Evolutionary conservation across 768 basidiomycete species (phyloP).

Genomic region (Mycena indigotica): DNA sequence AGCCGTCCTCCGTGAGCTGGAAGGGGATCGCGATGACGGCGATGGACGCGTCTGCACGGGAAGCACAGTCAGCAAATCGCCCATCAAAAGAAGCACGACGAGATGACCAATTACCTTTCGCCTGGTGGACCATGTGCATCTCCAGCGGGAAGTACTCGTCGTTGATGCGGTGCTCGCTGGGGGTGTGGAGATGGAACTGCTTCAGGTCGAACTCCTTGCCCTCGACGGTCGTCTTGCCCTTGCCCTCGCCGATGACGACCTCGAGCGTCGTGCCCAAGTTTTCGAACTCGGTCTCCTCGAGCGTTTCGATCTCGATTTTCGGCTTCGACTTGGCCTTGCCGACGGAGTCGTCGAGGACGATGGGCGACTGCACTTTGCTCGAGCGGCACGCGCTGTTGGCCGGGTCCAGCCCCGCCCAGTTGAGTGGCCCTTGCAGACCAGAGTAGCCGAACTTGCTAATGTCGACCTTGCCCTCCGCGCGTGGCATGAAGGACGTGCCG

Average conservation of each 20-base stretch:
- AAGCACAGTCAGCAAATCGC: not conserved
- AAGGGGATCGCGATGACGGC: slow-evolving; percentile 22
- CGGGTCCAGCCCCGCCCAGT: slow-evolving; percentile 18
- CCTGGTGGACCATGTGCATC: slow-evolving; percentile 24
- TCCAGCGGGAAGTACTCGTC: slow-evolving; percentile 24
- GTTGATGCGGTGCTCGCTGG: slow-evolving; percentile 22
- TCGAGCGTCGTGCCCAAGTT: slow-evolving; percentile 22
- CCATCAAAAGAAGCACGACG: not conserved
- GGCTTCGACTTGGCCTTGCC: slow-evolving; percentile 11
- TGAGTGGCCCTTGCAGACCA: slow-evolving; percentile 17
- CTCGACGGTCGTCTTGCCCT: slow-evolving; percentile 16
- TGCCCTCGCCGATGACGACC: slow-evolving; percentile 13
- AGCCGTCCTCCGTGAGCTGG: slow-evolving; percentile 21
- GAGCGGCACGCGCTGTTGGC: slow-evolving; percentile 19
- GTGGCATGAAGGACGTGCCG: slow-evolving; percentile 14
- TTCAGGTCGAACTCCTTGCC: slow-evolving; percentile 18
- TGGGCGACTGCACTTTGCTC: slow-evolving; percentile 20
- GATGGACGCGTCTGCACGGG: slow-evolving; percentile 12
- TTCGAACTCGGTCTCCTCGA: slow-evolving; percentile 22
- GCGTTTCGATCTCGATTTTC: slow-evolving; percentile 8
- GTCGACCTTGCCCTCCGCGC: slow-evolving; percentile 14
- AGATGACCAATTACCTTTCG: slow-evolving; percentile 9
- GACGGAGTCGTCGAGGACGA: slow-evolving; percentile 14
- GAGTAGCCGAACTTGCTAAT: slow-evolving; percentile 22
- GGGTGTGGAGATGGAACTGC: slow-evolving; percentile 23